Base-by-base conservation (phyloP, 2,329 filamentous ascomycete genomes). In the Acephala macrosclerotiorum region DNA sequence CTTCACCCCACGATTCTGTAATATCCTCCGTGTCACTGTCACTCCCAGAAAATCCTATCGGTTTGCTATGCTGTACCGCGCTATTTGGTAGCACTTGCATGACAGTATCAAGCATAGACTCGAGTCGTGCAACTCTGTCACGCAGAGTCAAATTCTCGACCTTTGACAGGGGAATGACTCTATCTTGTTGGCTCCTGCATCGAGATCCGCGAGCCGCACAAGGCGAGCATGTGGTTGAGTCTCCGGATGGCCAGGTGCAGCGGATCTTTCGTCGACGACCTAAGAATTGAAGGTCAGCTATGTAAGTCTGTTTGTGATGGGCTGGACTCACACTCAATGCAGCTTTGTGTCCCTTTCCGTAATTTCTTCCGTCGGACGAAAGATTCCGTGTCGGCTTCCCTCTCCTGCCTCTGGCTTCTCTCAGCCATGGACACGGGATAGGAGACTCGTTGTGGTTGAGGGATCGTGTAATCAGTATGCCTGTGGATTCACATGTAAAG, bases 211-310 rank as follows among this genome's bases (percentile, higher is more conserved):
- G 75, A 40, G 78, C 77, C 64, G 79, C 80, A 72, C 81, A 83
- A 66, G 79, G 76, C 7, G 77, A 77, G 69, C 81, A 84, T n/a
- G 79, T 74, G 26, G n/a, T 25, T 22, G 77, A 72, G 60, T 79
- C 79, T 49, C 79, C 79, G 11, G 49, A 36, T 9, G 77, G 65
- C 63, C 76, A 82, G 51, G 78, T 79, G 70, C 81, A 83, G 55
- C 81, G 77, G 35, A 82, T 82, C 71, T 83, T 84, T 51, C 81
- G 79, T 18, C 81, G 78, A 56, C 81, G 79, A 64, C 81, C 81
- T 83, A 26, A 26, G n/a, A 33, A 25, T 33, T 9, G 2, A 6
- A 2, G 2, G 7, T 33, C 26, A 56, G 25, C 18, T 2, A 56
- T 7, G 18, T 9, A 3, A 3, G 2, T 33, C 12, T 14, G 16